Conservation (phyloP, 164 flowering plant genomes). For the Protea cynaroides region DNA sequence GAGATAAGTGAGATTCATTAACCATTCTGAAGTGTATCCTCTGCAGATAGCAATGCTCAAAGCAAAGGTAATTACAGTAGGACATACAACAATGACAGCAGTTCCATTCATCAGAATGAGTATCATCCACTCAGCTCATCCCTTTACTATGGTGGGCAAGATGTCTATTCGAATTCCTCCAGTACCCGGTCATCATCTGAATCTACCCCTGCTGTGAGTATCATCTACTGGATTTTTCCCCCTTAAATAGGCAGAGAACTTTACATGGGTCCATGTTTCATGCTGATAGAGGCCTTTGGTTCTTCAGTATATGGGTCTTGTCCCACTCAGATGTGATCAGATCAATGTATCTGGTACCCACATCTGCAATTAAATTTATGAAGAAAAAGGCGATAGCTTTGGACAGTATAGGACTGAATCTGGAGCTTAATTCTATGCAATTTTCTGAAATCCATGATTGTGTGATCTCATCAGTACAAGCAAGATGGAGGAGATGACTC, state of each 20-base stretch:
- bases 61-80: constrained; percentile 15
- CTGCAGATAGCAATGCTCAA: constrained; percentile 12
- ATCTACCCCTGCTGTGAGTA: constrained; percentile 47
- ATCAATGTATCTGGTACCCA: background rate
- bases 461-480: constrained; percentile 39
- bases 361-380: background rate
- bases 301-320: background rate
- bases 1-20: no score
- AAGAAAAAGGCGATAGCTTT: no score
- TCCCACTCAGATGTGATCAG: background rate
- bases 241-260: background rate
- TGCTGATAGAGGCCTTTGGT: background rate
- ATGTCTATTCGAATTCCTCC: constrained; percentile 42
- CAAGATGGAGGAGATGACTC: constrained; percentile 47
- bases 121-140: constrained; percentile 69
- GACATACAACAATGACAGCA: constrained; percentile 25
- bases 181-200: constrained; percentile 24
- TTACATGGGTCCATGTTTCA: background rate
- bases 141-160: constrained; percentile 83
- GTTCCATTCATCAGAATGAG: constrained; percentile 30
- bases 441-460: background rate
- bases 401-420: no score
- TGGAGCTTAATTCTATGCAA: no score
- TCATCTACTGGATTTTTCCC: background rate
- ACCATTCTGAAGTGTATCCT: background rate